These are phyloP conservation scores for Suillus subluteus DNA, from an alignment of 768 basidiomycete species.

Conservation along the genomic window DNA sequence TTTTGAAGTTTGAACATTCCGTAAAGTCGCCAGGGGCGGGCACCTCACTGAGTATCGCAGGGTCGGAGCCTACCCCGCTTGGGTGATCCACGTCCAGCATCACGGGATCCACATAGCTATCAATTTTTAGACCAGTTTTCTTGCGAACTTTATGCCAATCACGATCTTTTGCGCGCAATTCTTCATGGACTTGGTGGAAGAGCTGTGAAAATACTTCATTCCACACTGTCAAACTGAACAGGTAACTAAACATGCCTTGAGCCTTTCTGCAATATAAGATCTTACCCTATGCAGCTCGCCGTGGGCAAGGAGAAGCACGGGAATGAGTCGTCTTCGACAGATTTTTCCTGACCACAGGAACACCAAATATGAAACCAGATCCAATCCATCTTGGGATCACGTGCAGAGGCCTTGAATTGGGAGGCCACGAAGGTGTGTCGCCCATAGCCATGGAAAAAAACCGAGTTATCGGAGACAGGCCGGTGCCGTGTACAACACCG, in stretches of 20 bases:
- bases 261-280: background rate
- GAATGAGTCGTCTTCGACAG: constrained; percentile 10
- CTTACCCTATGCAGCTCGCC: constrained; percentile 17
- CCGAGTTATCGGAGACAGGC: constrained; percentile 30
- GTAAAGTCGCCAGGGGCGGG: too few relatives aligned
- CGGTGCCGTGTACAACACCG: constrained; percentile 24
- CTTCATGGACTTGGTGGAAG: background rate
- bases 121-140: constrained; percentile 1
- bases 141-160: background rate
- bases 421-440: constrained; percentile 31
- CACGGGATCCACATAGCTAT: background rate
- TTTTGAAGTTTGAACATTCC: background rate
- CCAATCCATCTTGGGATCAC: constrained; percentile 34
- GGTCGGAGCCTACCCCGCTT: background rate
- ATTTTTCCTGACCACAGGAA: constrained; percentile 30
- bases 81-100: background rate
- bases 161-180: background rate
- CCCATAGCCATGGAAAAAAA: constrained; percentile 43
- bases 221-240: background rate
- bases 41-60: background rate
- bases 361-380: constrained; percentile 37
- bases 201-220: constrained; percentile 4
- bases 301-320: constrained; percentile 6
- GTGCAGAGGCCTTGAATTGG: constrained; percentile 29
- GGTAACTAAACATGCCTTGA: background rate